Evolutionary conservation across 192 early-diverging fungal species (phyloP), one percentile per base, ranked within the genome.

Genomic region (Backusella macrospora): DNA sequence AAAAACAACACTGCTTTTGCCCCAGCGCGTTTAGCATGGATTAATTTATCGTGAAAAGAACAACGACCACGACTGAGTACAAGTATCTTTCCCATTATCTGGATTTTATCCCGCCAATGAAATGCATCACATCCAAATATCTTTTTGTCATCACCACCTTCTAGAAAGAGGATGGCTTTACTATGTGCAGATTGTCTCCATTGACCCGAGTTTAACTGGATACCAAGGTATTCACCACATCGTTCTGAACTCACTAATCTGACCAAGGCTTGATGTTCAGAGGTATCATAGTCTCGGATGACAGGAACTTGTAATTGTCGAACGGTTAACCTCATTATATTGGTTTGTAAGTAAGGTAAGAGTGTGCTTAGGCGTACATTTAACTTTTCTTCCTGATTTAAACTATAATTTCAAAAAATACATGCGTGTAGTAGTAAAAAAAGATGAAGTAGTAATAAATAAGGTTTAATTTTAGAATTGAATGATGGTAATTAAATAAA

Each of bases 31-130:
- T 87, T 83, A 1, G 84, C 84, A 64, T 76, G 71, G 18, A 65
- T 72, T 3, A 77, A 81, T 65, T 87, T 86, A 8, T 83, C 69
- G 13, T 75, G 67, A 40, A 87, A 87, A 7, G 74, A 48, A 70
- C 86, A 87, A n/a, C 46, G 49, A 2, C 86, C 83, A 4, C 86
- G 75, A 34, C 78, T 76, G 0, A 87, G 71, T 0, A 86, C 38
- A n/a, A 86, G 16, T 42, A 84, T 71, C 12, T 80, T 81, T 21
- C 70, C 78, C 6, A 45, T 52, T 21, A 86, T 78, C 2, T 43
- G 21, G 1, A 59, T 15, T 15, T 74, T 34, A 37, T 84, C 78
- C 13, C 70, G 62, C 16, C n/a, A 29, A 1, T 72, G 73, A 65
- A 73, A 87, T 1, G 66, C 68, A 6, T 52, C 70, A 62, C 86